These are phyloP conservation scores for Pythium biforme DNA, from an alignment of 352 stramenopile species.

Conservation along the genomic window DNA sequence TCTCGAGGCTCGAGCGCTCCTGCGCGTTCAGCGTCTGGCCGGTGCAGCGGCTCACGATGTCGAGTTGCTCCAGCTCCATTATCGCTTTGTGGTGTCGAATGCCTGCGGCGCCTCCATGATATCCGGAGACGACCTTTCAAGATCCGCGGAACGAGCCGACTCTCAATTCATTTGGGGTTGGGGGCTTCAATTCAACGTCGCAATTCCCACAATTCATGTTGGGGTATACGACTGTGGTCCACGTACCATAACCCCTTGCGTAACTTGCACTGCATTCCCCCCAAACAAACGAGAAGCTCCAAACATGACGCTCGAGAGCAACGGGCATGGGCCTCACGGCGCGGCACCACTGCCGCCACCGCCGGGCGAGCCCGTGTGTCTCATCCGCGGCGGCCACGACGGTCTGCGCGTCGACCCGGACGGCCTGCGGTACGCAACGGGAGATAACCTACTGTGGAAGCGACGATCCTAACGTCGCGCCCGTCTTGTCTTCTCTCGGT, in stretches of 20 bases:
- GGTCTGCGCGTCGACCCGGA: slow-evolving; percentile 54
- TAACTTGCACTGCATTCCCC: slow-evolving; percentile 1
- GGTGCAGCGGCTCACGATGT: slow-evolving; percentile 66
- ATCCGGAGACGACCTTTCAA: slow-evolving; percentile 11
- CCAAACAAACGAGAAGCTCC: too few species aligned
- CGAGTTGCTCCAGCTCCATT: slow-evolving; percentile 81
- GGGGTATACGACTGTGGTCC: slow-evolving; percentile 8
- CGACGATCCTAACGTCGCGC: not conserved
- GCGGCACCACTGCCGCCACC: not conserved
- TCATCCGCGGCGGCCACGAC: slow-evolving; percentile 51
- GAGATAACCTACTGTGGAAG: too few species aligned
- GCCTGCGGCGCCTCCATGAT: too few species aligned
- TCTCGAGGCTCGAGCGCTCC: slow-evolving; percentile 75
- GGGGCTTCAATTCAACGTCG: slow-evolving; percentile 14
- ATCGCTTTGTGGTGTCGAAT: not conserved
- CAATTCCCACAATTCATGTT: slow-evolving; percentile 1
- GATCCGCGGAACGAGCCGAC: not conserved
- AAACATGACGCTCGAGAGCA: not conserved
- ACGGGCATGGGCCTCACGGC: slow-evolving; percentile 1
- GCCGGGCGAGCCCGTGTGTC: slow-evolving; percentile 46
- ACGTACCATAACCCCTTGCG: not conserved
- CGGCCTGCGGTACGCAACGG: slow-evolving; percentile 48
- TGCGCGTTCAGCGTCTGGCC: slow-evolving; percentile 68
- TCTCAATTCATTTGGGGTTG: slow-evolving; percentile 26
- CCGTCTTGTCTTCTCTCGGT: not conserved